phyloP scores from a whole-genome alignment of 2,329 filamentous ascomycete species.

The Paraphoma sp. region DNA sequence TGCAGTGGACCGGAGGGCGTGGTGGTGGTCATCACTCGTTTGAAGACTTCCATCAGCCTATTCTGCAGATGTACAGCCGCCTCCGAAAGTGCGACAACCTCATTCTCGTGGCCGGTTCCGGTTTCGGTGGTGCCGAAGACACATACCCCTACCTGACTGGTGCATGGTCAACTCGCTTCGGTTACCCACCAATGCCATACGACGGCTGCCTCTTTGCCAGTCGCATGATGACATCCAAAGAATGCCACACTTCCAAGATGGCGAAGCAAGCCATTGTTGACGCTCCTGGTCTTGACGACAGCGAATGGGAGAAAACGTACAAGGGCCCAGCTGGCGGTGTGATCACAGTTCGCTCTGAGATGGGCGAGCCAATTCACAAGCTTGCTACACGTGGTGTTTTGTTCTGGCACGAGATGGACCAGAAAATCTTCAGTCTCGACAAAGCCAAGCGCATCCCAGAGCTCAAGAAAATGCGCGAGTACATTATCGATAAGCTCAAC shows the following conservation, averaged over 20 bases:
- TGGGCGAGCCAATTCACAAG: constrained; percentile 99
- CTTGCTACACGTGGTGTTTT: constrained; percentile 92
- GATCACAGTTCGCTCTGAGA: constrained; percentile 96
- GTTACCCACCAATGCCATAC: constrained; percentile 56
- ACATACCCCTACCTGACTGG: constrained; percentile 57
- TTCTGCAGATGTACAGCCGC: constrained; percentile 54
- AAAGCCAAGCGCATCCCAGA: constrained; percentile 68
- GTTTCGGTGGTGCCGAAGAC: constrained; percentile 56
- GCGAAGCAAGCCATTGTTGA: constrained; percentile 56
- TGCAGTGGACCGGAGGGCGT: constrained; percentile 60
- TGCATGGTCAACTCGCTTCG: constrained; percentile 52
- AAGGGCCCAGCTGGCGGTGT: constrained; percentile 84
- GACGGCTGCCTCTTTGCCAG: constrained; percentile 57
- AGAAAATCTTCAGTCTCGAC: constrained; percentile 95
- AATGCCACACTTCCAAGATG: constrained; percentile 52
- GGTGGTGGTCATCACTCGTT: constrained; percentile 59
- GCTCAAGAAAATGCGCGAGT: constrained; percentile 52
- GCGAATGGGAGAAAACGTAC: constrained; percentile 57
- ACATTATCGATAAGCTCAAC: constrained; percentile 57
- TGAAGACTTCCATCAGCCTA: constrained; percentile 59
- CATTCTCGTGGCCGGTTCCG: constrained; percentile 55
- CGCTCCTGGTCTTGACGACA: constrained; percentile 51
- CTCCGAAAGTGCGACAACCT: constrained; percentile 56
- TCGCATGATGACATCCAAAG: constrained; percentile 57
- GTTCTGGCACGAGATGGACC: constrained; percentile 99